These are phyloP conservation scores for Wickerhamiella azyma DNA, from an alignment of 805 yeast species.

Conservation along the genomic window DNA sequence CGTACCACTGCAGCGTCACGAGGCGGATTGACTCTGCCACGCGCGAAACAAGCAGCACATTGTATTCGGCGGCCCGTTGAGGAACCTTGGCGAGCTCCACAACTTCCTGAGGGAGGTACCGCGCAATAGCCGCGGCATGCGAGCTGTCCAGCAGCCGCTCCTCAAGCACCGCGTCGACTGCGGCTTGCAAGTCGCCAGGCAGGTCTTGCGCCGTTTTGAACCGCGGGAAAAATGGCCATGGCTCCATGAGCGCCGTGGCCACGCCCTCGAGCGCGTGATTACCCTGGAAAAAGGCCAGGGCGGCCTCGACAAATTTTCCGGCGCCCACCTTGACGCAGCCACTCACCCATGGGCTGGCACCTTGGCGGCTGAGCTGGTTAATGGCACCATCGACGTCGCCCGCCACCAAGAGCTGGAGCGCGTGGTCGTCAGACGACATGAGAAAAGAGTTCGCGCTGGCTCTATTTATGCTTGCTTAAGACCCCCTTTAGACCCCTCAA, in stretches of 20 bases:
- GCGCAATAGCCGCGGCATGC: neutral
- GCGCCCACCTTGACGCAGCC: constrained; percentile 7
- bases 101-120: neutral
- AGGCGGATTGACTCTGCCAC: constrained; percentile 13
- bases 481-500: neutral
- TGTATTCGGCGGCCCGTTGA: constrained; percentile 14
- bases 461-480: constrained; percentile 1
- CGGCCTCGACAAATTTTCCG: constrained; percentile 9
- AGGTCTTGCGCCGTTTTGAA: neutral
- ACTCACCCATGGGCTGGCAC: neutral
- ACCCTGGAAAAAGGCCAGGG: neutral
- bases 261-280: neutral
- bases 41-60: constrained; percentile 11
- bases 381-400: constrained; percentile 9
- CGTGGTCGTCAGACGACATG: constrained; percentile 6
- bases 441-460: neutral
- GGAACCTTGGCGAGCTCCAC: neutral
- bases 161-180: neutral
- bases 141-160: neutral
- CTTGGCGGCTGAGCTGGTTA: constrained; percentile 4
- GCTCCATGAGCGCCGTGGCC: constrained; percentile 7
- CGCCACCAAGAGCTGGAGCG: neutral
- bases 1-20: constrained; percentile 6
- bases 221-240: constrained; percentile 1
- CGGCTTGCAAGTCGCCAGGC: neutral